Conservation (phyloP, 352 stramenopile genomes). For the Phytophthora sp. region DNA sequence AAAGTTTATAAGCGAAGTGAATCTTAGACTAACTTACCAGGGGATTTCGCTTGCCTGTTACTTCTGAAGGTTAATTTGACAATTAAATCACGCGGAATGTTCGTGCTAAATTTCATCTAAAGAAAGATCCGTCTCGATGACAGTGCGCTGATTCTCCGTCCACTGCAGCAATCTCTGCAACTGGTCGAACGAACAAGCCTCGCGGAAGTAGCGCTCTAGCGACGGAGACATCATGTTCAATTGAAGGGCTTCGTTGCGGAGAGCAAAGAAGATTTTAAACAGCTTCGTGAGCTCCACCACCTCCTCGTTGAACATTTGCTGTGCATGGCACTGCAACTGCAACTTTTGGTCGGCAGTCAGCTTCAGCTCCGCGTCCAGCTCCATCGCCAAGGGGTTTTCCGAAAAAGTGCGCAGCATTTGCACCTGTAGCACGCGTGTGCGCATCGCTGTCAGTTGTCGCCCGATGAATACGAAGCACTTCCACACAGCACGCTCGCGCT, state of each 20-base stretch:
- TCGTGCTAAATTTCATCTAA: conserved; percentile 40
- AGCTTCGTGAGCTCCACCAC: conserved; percentile 69
- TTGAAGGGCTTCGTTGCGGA: conserved; percentile 69
- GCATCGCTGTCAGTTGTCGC: conserved; percentile 58
- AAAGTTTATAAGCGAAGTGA: no score
- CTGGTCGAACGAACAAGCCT: conserved; percentile 75
- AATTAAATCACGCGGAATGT: conserved; percentile 26
- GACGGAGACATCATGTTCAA: conserved; percentile 72
- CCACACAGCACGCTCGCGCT: conserved; percentile 56
- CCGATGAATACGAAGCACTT: conserved; percentile 74
- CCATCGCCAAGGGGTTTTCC: conserved; percentile 42
- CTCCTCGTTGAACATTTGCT: conserved; percentile 68
- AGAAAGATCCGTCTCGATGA: conserved; percentile 55
- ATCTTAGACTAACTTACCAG: no score
- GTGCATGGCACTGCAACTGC: conserved; percentile 67
- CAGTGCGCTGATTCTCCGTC: conserved; percentile 69
- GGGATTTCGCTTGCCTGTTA: no score
- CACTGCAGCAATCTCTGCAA: conserved; percentile 76
- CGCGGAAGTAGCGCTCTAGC: conserved; percentile 73
- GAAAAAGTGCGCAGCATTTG: conserved; percentile 65
- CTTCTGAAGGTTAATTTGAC: conserved; percentile 33
- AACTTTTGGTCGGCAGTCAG: conserved; percentile 64
- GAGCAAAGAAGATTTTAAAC: conserved; percentile 81
- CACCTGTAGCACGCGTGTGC: conserved; percentile 63
- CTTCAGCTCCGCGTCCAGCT: conserved; percentile 56